Evolutionary conservation across 192 early-diverging fungal genomes (phyloP), one percentile per base, ranked within the genome.

Genomic region (Helicostylum pulchrum): DNA sequence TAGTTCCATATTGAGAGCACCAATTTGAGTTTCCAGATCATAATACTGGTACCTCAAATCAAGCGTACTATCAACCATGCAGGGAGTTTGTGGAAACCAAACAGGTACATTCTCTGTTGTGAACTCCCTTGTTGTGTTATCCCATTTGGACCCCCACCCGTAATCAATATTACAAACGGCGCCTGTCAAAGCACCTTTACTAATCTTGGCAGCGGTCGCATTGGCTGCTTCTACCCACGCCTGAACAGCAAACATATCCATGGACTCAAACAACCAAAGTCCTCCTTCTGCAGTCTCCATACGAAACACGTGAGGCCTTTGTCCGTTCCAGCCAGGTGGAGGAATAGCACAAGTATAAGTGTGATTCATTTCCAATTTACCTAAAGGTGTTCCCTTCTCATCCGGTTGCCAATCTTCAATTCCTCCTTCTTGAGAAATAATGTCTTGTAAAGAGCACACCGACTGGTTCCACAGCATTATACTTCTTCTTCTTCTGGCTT

Each of bases 161-260:
- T 59, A 59, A 23, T 59, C 57, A 21, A 59, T 15, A 42, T 59
- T 59, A 44, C 39, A 39, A 21, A 59, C 43, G 2, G 57, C 57
- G 26, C 57, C 57, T 44, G 36, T 39, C 19, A 59, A 26, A 43
- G 57, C 42, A 11, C 57, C 43, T 15, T 59, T 59, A 26, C 42
- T 45, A 20, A 59, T 59, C 39, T 45, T 43, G 57, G 57, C 57
- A 4, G 57, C 42, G 0, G 43, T 45, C 0, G 36, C 23, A 42
- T 59, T 59, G 2, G 57, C 42, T 8, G 57, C 36, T 20, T 59
- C 57, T 0, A 59, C 42, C 57, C 57, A 59, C 2, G 57, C 57
- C 8, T 59, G 57, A 19, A 45, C 57, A 6, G 57, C 57, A 44
- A 59, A 59, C 57, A 59, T 59, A 20, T 59, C 57, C 3, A 21